These are phyloP conservation scores for Dysphania ambrosioides DNA, from an alignment of 148 eudicot genomes.

Conservation along the genomic window DNA sequence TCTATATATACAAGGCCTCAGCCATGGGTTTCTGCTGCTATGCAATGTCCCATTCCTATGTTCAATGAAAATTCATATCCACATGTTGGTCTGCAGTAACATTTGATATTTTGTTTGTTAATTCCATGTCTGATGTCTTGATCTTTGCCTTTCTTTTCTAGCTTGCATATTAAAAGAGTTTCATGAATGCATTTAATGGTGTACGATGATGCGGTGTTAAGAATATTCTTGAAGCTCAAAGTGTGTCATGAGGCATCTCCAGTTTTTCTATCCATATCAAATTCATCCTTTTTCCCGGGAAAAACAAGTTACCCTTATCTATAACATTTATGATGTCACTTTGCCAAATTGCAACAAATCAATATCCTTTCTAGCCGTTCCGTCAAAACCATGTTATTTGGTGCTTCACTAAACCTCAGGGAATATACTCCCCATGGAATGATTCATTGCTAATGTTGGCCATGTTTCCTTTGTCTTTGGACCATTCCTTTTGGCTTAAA, in stretches of 20 bases:
- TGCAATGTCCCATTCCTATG: slow-evolving; percentile 52
- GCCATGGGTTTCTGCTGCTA: slow-evolving; percentile 55
- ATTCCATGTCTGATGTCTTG: background rate
- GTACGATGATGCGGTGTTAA: slow-evolving; percentile 5
- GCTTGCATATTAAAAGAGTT: slow-evolving; percentile 3
- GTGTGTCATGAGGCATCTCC: slow-evolving; percentile 8
- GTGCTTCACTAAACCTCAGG: background rate
- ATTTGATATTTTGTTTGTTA: background rate
- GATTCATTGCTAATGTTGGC: too few species aligned
- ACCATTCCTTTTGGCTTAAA: background rate
- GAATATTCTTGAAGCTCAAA: slow-evolving; percentile 1
- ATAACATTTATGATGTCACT: background rate
- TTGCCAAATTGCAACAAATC: background rate
- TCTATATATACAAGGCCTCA: slow-evolving; percentile 50
- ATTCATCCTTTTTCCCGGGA: background rate
- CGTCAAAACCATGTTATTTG: background rate
- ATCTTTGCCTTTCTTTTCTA: slow-evolving; percentile 7
- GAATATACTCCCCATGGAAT: background rate
- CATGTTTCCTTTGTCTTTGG: background rate
- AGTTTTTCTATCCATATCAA: background rate
- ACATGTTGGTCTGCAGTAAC: slow-evolving; percentile 42
- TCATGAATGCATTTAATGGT: slow-evolving; percentile 2
- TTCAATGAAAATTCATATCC: slow-evolving; percentile 52
- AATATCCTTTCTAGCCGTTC: background rate
- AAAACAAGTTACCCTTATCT: background rate